phyloP scores from a whole-genome alignment of 352 stramenopile species.

The Phytopythium montanum region DNA sequence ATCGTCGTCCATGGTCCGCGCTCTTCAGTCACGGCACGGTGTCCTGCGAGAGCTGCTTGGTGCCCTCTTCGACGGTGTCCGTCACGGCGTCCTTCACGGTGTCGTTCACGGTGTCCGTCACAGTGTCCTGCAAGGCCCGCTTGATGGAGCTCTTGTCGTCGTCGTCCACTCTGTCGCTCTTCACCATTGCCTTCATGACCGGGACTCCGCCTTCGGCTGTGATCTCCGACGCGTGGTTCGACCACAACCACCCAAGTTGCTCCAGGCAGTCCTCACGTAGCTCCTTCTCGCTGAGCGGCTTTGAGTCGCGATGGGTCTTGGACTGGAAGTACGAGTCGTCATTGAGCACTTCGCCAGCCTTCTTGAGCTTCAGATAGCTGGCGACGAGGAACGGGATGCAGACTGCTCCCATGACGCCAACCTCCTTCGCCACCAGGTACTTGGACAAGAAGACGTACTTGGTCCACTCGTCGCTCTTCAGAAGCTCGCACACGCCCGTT shows the following conservation, averaged over 20 bases:
- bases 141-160: not conserved
- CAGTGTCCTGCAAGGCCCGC: not conserved
- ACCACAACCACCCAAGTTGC: not conserved
- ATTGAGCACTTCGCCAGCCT: not conserved
- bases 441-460: constrained; percentile 2
- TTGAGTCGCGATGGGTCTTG: not conserved
- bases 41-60: not conserved
- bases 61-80: not conserved
- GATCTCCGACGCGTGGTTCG: not conserved
- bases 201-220: not conserved
- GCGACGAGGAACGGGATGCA: constrained; percentile 1
- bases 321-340: constrained; percentile 4
- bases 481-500: not conserved
- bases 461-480: not conserved
- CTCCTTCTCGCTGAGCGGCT: not conserved
- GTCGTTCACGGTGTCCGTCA: too few relatives aligned
- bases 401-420: not conserved
- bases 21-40: too few relatives aligned
- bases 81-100: too few relatives aligned
- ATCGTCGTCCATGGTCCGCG: too few relatives aligned
- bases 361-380: not conserved
- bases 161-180: not conserved
- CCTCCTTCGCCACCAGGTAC: not conserved
- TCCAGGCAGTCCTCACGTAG: not conserved
- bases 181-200: not conserved